Conservation (phyloP, 148 eudicot genomes). For the Nyssa sinensis region DNA sequence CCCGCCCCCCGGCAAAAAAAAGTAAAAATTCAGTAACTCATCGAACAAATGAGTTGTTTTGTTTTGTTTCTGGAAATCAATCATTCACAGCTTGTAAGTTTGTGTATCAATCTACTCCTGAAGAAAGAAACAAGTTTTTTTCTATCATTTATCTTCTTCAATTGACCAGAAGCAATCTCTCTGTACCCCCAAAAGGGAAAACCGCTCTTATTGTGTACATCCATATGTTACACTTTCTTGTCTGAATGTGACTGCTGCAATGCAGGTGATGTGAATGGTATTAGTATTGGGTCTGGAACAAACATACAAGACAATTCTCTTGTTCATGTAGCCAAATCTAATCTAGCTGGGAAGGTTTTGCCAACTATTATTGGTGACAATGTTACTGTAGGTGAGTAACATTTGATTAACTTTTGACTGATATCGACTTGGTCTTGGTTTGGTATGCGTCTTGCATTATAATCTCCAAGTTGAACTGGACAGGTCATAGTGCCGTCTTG, state of each 20-base stretch:
- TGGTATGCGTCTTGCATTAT: neutral
- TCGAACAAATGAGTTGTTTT: too few relatives aligned
- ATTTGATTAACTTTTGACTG: neutral
- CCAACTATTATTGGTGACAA: conserved; percentile 59
- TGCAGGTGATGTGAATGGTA: conserved; percentile 63
- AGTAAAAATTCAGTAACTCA: too few relatives aligned
- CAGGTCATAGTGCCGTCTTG: conserved; percentile 65
- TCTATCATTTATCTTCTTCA: neutral
- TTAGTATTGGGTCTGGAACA: conserved; percentile 59
- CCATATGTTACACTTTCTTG: neutral
- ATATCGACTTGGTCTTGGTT: neutral
- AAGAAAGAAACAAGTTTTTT: too few relatives aligned
- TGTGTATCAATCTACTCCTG: too few relatives aligned
- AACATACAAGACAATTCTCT: conserved; percentile 66
- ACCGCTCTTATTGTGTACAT: neutral
- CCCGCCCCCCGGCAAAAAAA: too few relatives aligned
- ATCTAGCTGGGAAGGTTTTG: conserved; percentile 49
- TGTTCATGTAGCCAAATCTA: conserved; percentile 65
- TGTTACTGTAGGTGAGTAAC: conserved; percentile 54
- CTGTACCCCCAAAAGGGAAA: neutral
- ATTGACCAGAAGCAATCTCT: neutral
- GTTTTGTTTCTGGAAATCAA: neutral
- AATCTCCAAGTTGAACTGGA: conserved; percentile 11
- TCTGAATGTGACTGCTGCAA: neutral
- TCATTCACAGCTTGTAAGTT: too few relatives aligned